phyloP scores from a whole-genome alignment of 1,284 basidiomycete species.

The Gymnopus androsaceus region DNA sequence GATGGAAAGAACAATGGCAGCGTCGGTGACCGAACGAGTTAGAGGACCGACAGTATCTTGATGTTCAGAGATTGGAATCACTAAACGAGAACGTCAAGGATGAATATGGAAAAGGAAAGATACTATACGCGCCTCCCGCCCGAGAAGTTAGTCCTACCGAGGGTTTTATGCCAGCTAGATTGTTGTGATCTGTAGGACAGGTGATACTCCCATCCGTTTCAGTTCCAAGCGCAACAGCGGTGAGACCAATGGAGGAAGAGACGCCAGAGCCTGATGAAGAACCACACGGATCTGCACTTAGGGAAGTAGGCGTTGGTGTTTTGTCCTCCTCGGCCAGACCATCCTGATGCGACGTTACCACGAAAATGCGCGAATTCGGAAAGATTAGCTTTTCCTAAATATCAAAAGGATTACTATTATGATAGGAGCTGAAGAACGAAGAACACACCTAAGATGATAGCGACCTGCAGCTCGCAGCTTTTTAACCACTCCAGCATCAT shows the following conservation, averaged over 20 bases:
- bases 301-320: conserved; percentile 61
- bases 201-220: conserved; percentile 71
- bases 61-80: conserved; percentile 61
- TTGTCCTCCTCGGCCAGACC: conserved; percentile 69
- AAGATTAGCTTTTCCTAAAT: conserved; percentile 59
- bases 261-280: conserved; percentile 69
- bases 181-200: conserved; percentile 52
- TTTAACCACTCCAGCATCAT: conserved; percentile 63
- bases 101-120: too few relatives aligned
- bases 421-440: neutral
- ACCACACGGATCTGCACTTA: conserved; percentile 60
- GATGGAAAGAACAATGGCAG: conserved; percentile 56
- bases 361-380: conserved; percentile 66
- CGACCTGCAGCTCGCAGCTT: conserved; percentile 64
- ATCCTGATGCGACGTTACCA: conserved; percentile 59
- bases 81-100: conserved; percentile 34
- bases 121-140: conserved; percentile 49
- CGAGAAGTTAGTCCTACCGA: conserved; percentile 66
- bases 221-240: conserved; percentile 39
- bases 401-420: too few relatives aligned
- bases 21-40: conserved; percentile 58
- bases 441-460: conserved; percentile 57
- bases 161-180: conserved; percentile 61
- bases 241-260: conserved; percentile 61
- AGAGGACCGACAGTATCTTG: conserved; percentile 71